These are phyloP conservation scores for Moesziomyces antarcticus DNA, from an alignment of 1,284 basidiomycete genomes.

Conservation along the genomic window DNA sequence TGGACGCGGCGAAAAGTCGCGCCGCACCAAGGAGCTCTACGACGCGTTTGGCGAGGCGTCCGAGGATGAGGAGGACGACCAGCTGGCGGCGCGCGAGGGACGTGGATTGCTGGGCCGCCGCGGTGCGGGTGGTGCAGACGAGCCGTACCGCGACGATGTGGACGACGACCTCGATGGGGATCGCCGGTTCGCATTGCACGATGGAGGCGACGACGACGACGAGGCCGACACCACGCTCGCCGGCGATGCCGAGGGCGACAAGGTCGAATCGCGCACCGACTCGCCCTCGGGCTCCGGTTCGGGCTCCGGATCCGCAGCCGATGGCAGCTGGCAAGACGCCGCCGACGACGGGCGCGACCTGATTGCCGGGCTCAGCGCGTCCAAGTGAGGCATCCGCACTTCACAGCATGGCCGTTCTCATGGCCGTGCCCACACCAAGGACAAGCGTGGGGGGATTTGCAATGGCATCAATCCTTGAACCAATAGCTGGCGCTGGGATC, in stretches of 20 bases:
- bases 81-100: conserved; percentile 1
- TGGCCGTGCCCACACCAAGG: too few species aligned
- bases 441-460: too few species aligned
- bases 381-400: not conserved
- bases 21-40: conserved; percentile 68
- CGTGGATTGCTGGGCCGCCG: conserved; percentile 21
- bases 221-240: conserved; percentile 11
- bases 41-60: conserved; percentile 68
- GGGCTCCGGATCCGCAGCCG: conserved; percentile 14
- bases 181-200: conserved; percentile 29
- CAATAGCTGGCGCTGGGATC: too few species aligned
- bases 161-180: conserved; percentile 35
- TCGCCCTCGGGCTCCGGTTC: conserved; percentile 3
- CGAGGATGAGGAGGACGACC: conserved; percentile 64
- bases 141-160: conserved; percentile 39
- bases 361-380: conserved; percentile 12
- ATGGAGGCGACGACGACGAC: conserved; percentile 27
- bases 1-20: conserved; percentile 23
- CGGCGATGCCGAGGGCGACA: not conserved
- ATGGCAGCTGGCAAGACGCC: conserved; percentile 48
- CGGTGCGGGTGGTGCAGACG: conserved; percentile 2
- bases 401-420: too few species aligned
- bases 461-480: too few species aligned
- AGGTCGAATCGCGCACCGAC: conserved; percentile 1
- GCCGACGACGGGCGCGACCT: conserved; percentile 35